A percentile compares a stretch with the other conserved stretches of the same genome.
Conservation (phyloP, 2,329 filamentous ascomycete species). For the Aureobasidium sp. region DNA sequence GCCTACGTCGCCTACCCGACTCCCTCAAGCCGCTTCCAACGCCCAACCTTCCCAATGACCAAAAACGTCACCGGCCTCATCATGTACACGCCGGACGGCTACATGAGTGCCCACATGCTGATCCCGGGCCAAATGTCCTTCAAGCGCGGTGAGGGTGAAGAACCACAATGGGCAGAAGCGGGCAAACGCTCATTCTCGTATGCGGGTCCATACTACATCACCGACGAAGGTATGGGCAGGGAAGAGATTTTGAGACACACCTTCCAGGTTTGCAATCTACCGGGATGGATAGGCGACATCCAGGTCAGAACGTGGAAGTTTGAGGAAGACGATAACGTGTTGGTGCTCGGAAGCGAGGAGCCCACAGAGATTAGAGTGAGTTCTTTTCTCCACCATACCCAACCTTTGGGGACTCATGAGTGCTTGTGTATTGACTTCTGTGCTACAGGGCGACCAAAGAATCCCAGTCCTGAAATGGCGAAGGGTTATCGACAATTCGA, state of each 20-base stretch:
- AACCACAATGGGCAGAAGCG: slow-evolving; percentile 32
- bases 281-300: slow-evolving; percentile 32
- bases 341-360: slow-evolving; percentile 31
- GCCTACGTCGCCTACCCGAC: slow-evolving; percentile 33
- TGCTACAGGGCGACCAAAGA: slow-evolving; percentile 28
- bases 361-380: slow-evolving; percentile 31
- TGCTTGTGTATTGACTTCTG: background rate
- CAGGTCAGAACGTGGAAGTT: slow-evolving; percentile 30
- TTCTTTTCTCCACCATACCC: background rate
- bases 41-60: slow-evolving; percentile 25
- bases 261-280: slow-evolving; percentile 31
- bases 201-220: slow-evolving; percentile 32
- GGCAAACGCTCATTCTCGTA: slow-evolving; percentile 31
- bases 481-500: slow-evolving; percentile 26
- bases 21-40: slow-evolving; percentile 26
- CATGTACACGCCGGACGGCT: slow-evolving; percentile 27
- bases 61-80: slow-evolving; percentile 25
- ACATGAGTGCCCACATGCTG: slow-evolving; percentile 28
- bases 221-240: slow-evolving; percentile 26
- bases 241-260: slow-evolving; percentile 30
- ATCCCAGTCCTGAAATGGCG: slow-evolving; percentile 31
- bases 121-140: slow-evolving; percentile 27
- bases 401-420: background rate
- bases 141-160: slow-evolving; percentile 30
- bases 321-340: slow-evolving; percentile 31